Evolutionary conservation across 495 filamentous ascomycete species (phyloP), one percentile per base, ranked within the genome.

Genomic region (Penicillium steckii): DNA sequence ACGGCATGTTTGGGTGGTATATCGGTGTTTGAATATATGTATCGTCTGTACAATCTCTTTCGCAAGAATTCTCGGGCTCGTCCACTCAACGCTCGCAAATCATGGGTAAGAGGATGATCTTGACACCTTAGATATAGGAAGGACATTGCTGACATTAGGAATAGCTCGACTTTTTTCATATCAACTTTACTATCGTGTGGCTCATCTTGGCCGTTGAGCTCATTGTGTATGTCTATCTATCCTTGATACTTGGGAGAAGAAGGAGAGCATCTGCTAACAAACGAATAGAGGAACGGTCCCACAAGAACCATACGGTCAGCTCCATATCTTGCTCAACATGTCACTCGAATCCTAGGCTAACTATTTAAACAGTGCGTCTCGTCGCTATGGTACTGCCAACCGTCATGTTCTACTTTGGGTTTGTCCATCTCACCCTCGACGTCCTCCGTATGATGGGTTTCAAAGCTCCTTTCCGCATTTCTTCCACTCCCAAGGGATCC

Each of bases 391-490:
- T 81, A 22, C 74, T 82, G n/a, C 67, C 80, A 7, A 76, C 71
- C 44, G 80, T 83, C 63, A 74, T 80, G 70, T 83, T 82, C 62
- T 78, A 80, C 56, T 80, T 85, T 48, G 81, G 79, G 56, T 62
- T 69, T 56, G 75, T 82, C 48, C 72, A 82, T 61, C 71, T 83
- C 18, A 55, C 78, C 35, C 71, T 83, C 50, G 72, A 74, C 49
- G 61, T 79, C 35, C 68, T 76, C 21, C 70, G 69, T 44, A 66
- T 68, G 50, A 57, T 67, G 46, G 68, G 70, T 8, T 66, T 63
- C 48, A 71, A 69, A 48, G 82, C 87, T 0, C 87, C 87, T 1
- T 86, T 84, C 61, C 82, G 84, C 41, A 86, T 92, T 35, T 89
- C 85, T 21, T 90, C 87, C 1, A 79, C 83, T 0, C 81, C 82